Base-by-base conservation (phyloP, 73 alveolate genomes). In the Tetrahymena malaccensis region DNA sequence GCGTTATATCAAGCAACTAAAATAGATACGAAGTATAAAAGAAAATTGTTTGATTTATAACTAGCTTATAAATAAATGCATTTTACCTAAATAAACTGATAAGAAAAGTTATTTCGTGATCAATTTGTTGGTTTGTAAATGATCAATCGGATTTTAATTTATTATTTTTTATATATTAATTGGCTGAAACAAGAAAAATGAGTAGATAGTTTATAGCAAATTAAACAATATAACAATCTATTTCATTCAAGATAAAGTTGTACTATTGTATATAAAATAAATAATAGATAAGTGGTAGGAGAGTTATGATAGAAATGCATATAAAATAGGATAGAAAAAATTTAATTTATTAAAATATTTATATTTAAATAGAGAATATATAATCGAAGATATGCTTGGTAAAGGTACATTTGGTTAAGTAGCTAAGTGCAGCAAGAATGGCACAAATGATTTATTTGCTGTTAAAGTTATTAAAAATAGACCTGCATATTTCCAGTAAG, bases 361-460 rank as follows among this genome's bases (percentile, higher is more conserved):
- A 27, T 85, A n/a, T 17, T 85, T 31, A 1, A 85, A 85, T 85
- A 85, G 97, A 43, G 94, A 50, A 16, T 95, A 95, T 33, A 89
- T 95, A 31, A 43, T 89, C 34, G 97, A 95, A 35, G 95, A 89
- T 85, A 50, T 85, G 37, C 58, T 95, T 34, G 97, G 97, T 0
- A 93, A 89, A 25, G 97, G 97, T 33, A 95, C 97, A 33, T 95
- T 95, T 56, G 97, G 97, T 19, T 89, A 95, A 57, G 97, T 95
- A 0, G 94, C 93, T 1, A 85, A 89, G 55, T 95, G 97, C 35
- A 43, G 85, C 34, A 55, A 85, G 94, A 84, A 50, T 34, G 95
- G 94, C 22, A 89, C 97, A 44, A 89, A 43, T 34, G 33, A 95
- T 43, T 50, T 55, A 22, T 93, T 95, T 44, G 97, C 97, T 27